Conservation (phyloP, 1,139 yeast genomes). For the Pichia sp. region DNA sequence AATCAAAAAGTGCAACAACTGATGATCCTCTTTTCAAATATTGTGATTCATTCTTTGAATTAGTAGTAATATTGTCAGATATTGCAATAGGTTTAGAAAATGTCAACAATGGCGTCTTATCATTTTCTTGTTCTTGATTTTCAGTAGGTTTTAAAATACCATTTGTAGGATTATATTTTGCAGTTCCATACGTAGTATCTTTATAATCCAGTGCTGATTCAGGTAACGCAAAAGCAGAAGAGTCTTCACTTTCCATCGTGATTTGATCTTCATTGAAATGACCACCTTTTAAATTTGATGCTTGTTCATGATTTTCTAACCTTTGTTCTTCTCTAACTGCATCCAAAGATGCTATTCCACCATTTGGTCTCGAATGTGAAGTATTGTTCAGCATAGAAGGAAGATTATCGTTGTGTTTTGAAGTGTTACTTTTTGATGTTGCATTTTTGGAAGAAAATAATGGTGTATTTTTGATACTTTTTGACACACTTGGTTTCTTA, state of each 20-base stretch:
- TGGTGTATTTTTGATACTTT: conserved; percentile 8
- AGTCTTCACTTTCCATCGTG: not conserved
- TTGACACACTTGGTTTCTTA: conserved; percentile 22
- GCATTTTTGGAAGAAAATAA: not conserved
- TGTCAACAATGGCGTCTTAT: conserved; percentile 28
- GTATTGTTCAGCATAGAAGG: too few relatives aligned
- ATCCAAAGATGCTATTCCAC: too few relatives aligned
- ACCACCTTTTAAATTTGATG: conserved; percentile 1
- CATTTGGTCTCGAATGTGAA: too few relatives aligned
- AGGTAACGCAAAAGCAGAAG: conserved; percentile 9
- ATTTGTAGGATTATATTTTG: not conserved
- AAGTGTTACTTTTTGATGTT: not conserved
- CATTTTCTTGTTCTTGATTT: conserved; percentile 15
- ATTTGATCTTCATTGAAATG: conserved; percentile 8
- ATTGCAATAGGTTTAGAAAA: not conserved
- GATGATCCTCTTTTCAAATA: conserved; percentile 7
- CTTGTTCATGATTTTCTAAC: conserved; percentile 3
- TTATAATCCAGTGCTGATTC: conserved; percentile 4
- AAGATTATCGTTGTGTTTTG: too few relatives aligned
- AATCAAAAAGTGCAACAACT: conserved; percentile 15
- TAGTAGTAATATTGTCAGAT: not conserved
- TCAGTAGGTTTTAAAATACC: not conserved
- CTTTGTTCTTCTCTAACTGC: not conserved
- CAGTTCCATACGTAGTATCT: conserved; percentile 5
- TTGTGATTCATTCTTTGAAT: not conserved